Base-by-base conservation (phyloP, 169 alveolate genomes). In the Babesia ovata region DNA sequence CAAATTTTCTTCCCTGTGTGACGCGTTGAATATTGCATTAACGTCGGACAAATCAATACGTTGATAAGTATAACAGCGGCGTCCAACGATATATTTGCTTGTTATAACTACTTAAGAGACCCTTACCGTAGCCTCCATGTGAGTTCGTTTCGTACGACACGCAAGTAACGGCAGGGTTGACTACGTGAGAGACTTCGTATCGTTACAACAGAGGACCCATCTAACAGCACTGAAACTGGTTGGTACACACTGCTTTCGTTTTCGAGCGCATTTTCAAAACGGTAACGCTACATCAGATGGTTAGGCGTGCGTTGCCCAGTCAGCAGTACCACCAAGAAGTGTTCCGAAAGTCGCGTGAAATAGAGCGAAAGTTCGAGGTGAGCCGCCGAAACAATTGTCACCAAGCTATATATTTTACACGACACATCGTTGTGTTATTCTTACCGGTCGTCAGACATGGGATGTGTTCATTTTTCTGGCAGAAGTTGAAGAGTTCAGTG, bases 201-300 rank as follows among this genome's bases (percentile, higher is more conserved):
- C 19, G 22, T 42, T 29, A 24, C 86, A 49, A 39, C 59, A 49
- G 46, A 39, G 54, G 50, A 77, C 48, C 19, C 86, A 77, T 36
- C 57, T 58, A 9, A 61, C 66, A n/a, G 79, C 86, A 16, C 79
- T 77, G 21, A 77, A 77, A 69, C 63, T 77, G 39, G 86, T 77
- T 67, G 10, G 79, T 33, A 42, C 24, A 33, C 39, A 21, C 24
- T 4, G 4, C 0, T 54, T 26, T 72, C 16, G 22, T 26, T 26
- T 61, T 2, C 7, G n/a, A 19, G 4, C 26, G 9, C 48, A n/a
- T 2, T 7, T 4, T 29, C 28, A 39, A 22, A 26, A 13, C 21
- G 36, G 17, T 42, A 21, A 21, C 4, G 16, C 9, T 16, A 14
- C 0, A 17, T 11, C 28, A 77, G 71, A 77, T 77, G 86, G 81